Conservation (phyloP, 805 yeast genomes). For the Cyberlindnera xylosilytica region DNA sequence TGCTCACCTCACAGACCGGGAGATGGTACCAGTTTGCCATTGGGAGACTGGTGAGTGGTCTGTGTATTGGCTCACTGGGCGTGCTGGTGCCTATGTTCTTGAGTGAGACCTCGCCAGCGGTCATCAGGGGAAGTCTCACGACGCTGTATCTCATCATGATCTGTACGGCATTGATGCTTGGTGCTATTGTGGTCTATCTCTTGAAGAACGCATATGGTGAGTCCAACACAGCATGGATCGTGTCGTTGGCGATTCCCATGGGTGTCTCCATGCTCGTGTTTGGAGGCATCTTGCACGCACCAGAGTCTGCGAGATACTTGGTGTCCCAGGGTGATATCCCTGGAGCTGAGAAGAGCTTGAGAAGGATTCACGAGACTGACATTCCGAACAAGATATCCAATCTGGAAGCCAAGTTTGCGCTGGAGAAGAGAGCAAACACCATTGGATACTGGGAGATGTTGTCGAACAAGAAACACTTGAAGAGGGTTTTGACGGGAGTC, state of each 20-base stretch:
- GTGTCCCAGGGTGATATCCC: conserved; percentile 45
- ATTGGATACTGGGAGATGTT: conserved; percentile 45
- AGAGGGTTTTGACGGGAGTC: conserved; percentile 51
- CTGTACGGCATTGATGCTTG: conserved; percentile 63
- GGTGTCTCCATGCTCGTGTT: conserved; percentile 43
- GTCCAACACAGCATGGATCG: conserved; percentile 56
- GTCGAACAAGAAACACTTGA: conserved; percentile 27
- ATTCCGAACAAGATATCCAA: conserved; percentile 26
- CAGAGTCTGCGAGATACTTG: conserved; percentile 66
- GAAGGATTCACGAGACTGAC: conserved; percentile 42
- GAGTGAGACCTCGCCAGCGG: conserved; percentile 62
- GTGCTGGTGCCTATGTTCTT: conserved; percentile 71
- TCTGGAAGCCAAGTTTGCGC: conserved; percentile 4
- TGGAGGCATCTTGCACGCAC: conserved; percentile 58
- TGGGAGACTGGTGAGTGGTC: conserved; percentile 67
- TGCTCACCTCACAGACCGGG: conserved; percentile 40
- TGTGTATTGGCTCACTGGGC: conserved; percentile 70
- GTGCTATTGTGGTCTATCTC: conserved; percentile 60
- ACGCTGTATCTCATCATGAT: conserved; percentile 61
- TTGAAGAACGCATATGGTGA: conserved; percentile 34
- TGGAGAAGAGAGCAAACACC: conserved; percentile 23
- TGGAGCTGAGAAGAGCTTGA: conserved; percentile 54
- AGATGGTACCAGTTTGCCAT: conserved; percentile 61
- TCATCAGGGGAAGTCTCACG: conserved; percentile 64
- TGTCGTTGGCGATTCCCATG: conserved; percentile 55